Conservation (phyloP, 352 stramenopile species). For the Pythium grandisporangium region DNA sequence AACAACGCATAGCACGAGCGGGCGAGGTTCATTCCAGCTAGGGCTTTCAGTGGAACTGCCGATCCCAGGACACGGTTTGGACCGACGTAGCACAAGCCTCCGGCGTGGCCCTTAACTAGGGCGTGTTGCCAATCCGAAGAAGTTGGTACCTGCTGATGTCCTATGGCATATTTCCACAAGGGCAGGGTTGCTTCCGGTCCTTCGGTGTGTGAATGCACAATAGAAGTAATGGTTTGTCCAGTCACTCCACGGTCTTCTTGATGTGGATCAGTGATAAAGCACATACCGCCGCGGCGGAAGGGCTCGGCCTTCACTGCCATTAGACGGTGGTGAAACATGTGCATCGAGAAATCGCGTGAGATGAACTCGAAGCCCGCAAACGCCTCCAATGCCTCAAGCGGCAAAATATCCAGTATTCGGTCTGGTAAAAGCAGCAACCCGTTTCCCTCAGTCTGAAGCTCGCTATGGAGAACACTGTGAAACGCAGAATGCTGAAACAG, state of each 20-base stretch:
- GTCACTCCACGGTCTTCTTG: constrained; percentile 32
- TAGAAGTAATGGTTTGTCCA: constrained; percentile 29
- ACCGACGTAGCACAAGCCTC: constrained; percentile 64
- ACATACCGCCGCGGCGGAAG: constrained; percentile 47
- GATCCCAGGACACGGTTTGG: constrained; percentile 57
- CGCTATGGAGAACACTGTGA: constrained; percentile 21
- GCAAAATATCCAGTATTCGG: constrained; percentile 31
- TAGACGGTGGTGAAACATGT: constrained; percentile 50
- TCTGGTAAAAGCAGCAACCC: constrained; percentile 46
- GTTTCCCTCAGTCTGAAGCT: constrained; percentile 32
- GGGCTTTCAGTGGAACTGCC: constrained; percentile 19
- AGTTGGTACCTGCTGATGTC: constrained; percentile 51
- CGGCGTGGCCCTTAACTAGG: constrained; percentile 38
- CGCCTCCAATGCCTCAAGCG: constrained; percentile 37
- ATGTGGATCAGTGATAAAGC: constrained; percentile 50
- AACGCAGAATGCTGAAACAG: constrained; percentile 49
- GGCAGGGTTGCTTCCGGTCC: constrained; percentile 14
- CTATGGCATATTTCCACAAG: constrained; percentile 51
- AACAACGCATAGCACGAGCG: constrained; percentile 62
- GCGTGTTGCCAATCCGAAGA: constrained; percentile 61
- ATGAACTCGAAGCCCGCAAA: constrained; percentile 41
- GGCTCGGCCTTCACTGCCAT: constrained; percentile 37
- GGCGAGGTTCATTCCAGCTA: constrained; percentile 63
- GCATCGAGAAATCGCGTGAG: constrained; percentile 59
- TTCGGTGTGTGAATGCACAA: constrained; percentile 32